Conservation (phyloP, 805 yeast species). For the Yarrowia divulgata region DNA sequence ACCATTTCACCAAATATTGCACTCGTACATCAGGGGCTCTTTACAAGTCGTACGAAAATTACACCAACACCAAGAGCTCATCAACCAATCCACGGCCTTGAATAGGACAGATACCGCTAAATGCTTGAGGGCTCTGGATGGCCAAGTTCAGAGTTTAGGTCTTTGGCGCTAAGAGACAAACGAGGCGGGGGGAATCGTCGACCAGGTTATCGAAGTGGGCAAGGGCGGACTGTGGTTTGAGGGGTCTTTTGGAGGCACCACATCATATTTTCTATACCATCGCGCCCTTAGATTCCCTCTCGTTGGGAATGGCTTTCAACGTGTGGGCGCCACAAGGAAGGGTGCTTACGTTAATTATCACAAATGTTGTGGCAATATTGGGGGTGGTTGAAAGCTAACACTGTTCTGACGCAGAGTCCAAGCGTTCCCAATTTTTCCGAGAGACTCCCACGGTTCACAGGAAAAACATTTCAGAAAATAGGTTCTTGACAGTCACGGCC, state of each 20-base stretch:
- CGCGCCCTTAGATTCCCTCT: too few relatives aligned
- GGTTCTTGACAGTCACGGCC: constrained; percentile 12
- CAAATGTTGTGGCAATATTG: not conserved
- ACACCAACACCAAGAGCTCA: too few relatives aligned
- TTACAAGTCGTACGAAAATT: too few relatives aligned
- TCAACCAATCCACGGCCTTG: too few relatives aligned
- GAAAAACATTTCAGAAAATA: not conserved
- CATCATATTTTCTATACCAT: too few relatives aligned
- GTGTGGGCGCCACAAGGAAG: too few relatives aligned
- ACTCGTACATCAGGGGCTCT: not conserved
- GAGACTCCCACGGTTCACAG: not conserved
- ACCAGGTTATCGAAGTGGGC: not conserved
- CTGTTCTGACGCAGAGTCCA: constrained; percentile 1
- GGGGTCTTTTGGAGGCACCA: not conserved
- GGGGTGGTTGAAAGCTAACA: not conserved
- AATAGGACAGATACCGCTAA: too few relatives aligned
- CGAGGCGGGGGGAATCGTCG: constrained; percentile 5
- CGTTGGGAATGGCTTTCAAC: too few relatives aligned
- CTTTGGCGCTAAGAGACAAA: not conserved
- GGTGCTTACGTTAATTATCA: not conserved
- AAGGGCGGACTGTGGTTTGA: not conserved
- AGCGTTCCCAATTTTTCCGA: constrained; percentile 6
- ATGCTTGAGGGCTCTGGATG: not conserved
- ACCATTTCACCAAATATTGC: not conserved
- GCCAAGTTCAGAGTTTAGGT: not conserved